Conservation (phyloP, 2,329 filamentous ascomycete genomes). For the Claviceps maximensis region DNA sequence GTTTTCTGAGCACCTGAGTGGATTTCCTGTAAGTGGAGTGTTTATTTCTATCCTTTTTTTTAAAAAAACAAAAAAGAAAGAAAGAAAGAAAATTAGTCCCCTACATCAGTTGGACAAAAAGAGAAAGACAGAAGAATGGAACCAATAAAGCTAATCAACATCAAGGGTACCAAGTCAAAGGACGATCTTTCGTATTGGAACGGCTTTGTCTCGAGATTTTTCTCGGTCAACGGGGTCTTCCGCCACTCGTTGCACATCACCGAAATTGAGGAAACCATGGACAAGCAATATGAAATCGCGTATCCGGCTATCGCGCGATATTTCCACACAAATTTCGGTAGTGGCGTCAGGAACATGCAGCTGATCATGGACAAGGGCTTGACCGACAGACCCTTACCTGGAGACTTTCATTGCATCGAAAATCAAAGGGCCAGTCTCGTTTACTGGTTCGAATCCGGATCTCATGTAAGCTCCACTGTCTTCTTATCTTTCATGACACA, state of each 20-base stretch:
- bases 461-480: conserved; percentile 44
- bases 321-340: conserved; percentile 79
- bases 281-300: conserved; percentile 79
- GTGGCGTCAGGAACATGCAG: conserved; percentile 75
- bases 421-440: conserved; percentile 67
- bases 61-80: too few species aligned
- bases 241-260: conserved; percentile 54
- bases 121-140: too few species aligned
- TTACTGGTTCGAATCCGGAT: conserved; percentile 77
- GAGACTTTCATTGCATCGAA: conserved; percentile 60
- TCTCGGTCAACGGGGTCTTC: conserved; percentile 63
- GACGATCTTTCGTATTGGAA: conserved; percentile 69
- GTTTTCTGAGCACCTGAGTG: conserved; percentile 49
- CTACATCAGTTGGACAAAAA: background rate
- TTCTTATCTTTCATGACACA: too few species aligned
- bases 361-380: conserved; percentile 62
- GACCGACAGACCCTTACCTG: conserved; percentile 41
- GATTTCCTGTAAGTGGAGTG: conserved; percentile 32
- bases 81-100: background rate
- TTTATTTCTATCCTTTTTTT: background rate
- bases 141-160: background rate
- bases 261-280: conserved; percentile 40
- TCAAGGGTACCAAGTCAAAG: conserved; percentile 42
- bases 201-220: conserved; percentile 67
- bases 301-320: conserved; percentile 74